phyloP scores from a whole-genome alignment of 345 rosid species.

The Eucalyptus tenuipes region DNA sequence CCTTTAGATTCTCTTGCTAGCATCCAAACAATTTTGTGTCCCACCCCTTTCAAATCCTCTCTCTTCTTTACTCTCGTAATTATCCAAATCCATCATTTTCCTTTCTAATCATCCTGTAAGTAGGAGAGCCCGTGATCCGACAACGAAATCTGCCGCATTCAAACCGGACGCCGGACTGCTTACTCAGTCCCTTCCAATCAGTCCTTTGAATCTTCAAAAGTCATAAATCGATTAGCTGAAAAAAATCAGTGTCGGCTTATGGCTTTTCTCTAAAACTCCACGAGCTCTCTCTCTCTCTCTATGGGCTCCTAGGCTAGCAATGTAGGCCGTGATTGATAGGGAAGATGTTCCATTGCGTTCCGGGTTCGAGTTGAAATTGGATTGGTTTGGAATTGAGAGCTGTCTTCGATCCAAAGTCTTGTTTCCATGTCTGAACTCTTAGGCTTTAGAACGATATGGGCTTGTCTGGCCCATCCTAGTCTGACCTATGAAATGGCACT shows the following conservation, averaged over 20 bases:
- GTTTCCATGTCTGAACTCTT: not conserved
- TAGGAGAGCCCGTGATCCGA: not conserved
- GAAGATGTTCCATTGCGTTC: not conserved
- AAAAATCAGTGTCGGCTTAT: no score
- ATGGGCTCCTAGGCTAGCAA: not conserved
- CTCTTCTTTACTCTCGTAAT: not conserved
- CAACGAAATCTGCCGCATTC: not conserved
- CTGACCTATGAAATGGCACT: not conserved
- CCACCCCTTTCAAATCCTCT: not conserved
- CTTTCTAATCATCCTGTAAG: not conserved
- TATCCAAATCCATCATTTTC: not conserved
- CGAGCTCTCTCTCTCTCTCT: not conserved
- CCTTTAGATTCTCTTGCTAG: not conserved
- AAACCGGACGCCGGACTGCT: no score
- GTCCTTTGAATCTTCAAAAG: not conserved
- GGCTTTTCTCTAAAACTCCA: not conserved
- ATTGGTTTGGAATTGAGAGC: not conserved
- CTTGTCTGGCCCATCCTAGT: not conserved
- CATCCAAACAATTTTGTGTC: not conserved
- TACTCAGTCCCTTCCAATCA: not conserved
- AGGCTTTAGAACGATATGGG: not conserved
- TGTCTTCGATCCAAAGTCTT: not conserved
- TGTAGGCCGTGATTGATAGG: not conserved
- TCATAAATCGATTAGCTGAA: not conserved
- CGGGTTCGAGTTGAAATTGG: not conserved